Conservation (phyloP, 805 yeast genomes). For the Candida tammaniensis region DNA sequence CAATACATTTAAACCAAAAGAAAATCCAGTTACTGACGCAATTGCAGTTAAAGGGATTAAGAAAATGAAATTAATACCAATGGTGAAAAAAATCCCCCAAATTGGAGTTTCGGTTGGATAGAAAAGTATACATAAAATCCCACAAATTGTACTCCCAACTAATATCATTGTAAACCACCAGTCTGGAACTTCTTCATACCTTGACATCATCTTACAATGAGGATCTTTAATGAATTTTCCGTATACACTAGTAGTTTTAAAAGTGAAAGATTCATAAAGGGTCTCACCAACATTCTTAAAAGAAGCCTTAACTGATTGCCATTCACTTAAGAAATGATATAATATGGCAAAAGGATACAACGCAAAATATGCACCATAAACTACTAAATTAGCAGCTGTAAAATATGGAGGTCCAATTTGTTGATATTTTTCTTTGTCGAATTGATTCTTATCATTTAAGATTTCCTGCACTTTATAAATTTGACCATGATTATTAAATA, state of each 20-base stretch:
- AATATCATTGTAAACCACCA: conserved; percentile 60
- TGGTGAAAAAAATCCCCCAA: conserved; percentile 60
- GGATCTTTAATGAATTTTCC: conserved; percentile 43
- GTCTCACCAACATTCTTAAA: conserved; percentile 30
- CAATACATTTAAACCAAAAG: conserved; percentile 58
- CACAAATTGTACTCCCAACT: conserved; percentile 41
- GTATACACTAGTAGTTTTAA: conserved; percentile 15
- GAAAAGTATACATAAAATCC: conserved; percentile 42
- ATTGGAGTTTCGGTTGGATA: conserved; percentile 58
- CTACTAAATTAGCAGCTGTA: conserved; percentile 57
- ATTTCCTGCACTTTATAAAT: conserved; percentile 46
- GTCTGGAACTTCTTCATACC: conserved; percentile 69
- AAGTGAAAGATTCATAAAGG: conserved; percentile 20
- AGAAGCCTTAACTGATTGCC: conserved; percentile 40
- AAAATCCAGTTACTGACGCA: conserved; percentile 59
- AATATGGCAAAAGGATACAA: conserved; percentile 55
- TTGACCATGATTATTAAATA: conserved; percentile 52
- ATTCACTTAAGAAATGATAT: conserved; percentile 46
- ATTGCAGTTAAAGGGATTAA: conserved; percentile 62
- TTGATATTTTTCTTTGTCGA: conserved; percentile 48
- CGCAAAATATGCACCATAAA: conserved; percentile 57
- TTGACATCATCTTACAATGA: conserved; percentile 55
- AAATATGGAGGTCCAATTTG: conserved; percentile 66
- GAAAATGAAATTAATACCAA: conserved; percentile 52
- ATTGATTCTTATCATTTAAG: conserved; percentile 38